Base-by-base conservation (phyloP, 345 rosid species). In the Psidium friedrichsthalianum region DNA sequence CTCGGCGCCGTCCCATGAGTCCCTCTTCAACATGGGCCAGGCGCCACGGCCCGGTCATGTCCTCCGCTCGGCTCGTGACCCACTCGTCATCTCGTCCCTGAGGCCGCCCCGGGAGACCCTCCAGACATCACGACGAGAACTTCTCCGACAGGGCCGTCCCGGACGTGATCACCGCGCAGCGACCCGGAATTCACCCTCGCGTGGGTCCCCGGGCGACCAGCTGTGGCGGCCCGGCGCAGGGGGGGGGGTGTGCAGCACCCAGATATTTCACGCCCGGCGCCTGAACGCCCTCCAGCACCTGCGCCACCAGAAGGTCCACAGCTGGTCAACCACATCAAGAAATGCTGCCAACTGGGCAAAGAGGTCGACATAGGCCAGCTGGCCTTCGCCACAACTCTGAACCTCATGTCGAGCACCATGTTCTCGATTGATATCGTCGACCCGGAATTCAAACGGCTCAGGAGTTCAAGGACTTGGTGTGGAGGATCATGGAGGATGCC, bases 191-290 rank as follows among this genome's bases (percentile, higher is more conserved):
- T 81, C 32, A 88, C 90, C 55, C 83, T 91, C n/a, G 90, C 90
- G 13, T 90, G 90, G 92, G 86, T 89, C 51, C 80, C 87, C 2
- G 0, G 91, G 86, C 13, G 90, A 89, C 83, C 61, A 57, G 32
- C 59, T 7, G 51, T 91, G 93, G 93, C 87, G 90, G 27, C 81
- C 86, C 90, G 90, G 16, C 90, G 93, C 51, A n/a, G n/a, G n/a
- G n/a, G n/a, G n/a, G n/a, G 88, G 91, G n/a, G 18, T 88, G 4
- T 91, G 92, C 87, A 87, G 64, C 86, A 85, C 87, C n/a, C 86
- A 91, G 42, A 5, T 91, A 84, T 88, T 91, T 91, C 61, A 53
- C 90, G 74, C 78, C 51, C 88, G 85, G 24, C 82, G 86, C 49
- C 87, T 91, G 54, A 89, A 89, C 85, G 82, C 84, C 24, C 82